Percentiles rank a stretch among this genome's conserved stretches.
These are phyloP conservation scores for Sporopachydermia quercuum DNA, from an alignment of 805 yeast species.

Conservation along the genomic window DNA sequence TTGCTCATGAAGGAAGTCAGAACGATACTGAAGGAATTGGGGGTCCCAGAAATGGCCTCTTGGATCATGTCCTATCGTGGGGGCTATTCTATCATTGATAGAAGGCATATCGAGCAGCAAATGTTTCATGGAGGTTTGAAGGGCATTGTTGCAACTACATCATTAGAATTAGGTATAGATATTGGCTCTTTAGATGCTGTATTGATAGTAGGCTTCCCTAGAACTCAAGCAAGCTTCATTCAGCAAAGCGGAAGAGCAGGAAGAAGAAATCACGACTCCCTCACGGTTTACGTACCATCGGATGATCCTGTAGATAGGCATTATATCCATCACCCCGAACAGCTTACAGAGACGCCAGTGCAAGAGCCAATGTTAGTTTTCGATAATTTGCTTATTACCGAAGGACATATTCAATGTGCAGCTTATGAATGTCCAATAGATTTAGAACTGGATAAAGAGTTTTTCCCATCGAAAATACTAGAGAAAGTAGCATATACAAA, in stretches of 20 bases:
- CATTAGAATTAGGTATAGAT: conserved; percentile 90
- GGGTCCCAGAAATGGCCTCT: conserved; percentile 31
- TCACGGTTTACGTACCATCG: conserved; percentile 75
- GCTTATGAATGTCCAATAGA: conserved; percentile 70
- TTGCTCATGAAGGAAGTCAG: conserved; percentile 73
- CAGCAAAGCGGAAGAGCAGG: conserved; percentile 99
- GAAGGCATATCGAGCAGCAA: conserved; percentile 75
- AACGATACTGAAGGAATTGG: conserved; percentile 28
- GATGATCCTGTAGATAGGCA: conserved; percentile 77
- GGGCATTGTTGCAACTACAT: conserved; percentile 90
- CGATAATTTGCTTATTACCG: conserved; percentile 46
- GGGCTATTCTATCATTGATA: conserved; percentile 77
- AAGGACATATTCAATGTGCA: conserved; percentile 87
- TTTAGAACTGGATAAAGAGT: conserved; percentile 34
- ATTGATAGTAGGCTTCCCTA: conserved; percentile 83
- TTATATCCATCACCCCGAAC: conserved; percentile 55
- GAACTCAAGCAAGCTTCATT: conserved; percentile 71
- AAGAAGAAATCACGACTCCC: conserved; percentile 67
- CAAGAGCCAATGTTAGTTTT: conserved; percentile 48
- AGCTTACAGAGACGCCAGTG: conserved; percentile 35
- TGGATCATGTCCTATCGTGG: conserved; percentile 86
- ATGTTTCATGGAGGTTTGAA: conserved; percentile 79
- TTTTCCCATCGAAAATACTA: conserved; percentile 31
- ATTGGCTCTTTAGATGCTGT: conserved; percentile 89
- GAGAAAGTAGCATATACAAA: conserved; percentile 14